A percentile compares a stretch with the other conserved stretches of the same genome.
Conservation (phyloP, 129 eudicot genomes). For the Pseudognaphalium luteoalbum region DNA sequence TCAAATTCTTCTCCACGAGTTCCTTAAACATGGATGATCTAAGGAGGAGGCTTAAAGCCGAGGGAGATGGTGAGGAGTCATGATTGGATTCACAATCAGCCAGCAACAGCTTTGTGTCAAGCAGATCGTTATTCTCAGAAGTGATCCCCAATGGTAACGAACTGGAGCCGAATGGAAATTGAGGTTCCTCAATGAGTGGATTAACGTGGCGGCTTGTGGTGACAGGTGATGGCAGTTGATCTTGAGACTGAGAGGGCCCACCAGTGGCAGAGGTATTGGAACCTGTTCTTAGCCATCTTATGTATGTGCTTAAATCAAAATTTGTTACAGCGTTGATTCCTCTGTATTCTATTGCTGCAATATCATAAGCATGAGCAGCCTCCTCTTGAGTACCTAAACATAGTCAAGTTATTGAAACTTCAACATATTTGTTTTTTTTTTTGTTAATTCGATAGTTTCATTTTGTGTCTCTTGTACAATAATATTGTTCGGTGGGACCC, state of each 20-base stretch:
- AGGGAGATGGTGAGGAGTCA: conserved; percentile 47
- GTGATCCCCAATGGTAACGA: conserved; percentile 27
- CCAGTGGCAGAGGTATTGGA: conserved; percentile 27
- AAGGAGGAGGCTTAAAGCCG: conserved; percentile 68
- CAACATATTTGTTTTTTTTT: neutral
- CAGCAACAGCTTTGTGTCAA: conserved; percentile 50
- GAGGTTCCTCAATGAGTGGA: conserved; percentile 34
- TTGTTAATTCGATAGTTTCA: neutral
- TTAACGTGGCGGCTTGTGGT: conserved; percentile 25
- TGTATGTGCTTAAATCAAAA: conserved; percentile 75
- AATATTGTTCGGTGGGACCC: neutral
- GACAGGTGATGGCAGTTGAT: conserved; percentile 27
- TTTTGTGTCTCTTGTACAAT: too few species aligned
- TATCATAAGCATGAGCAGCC: conserved; percentile 84
- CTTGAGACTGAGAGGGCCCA: conserved; percentile 37
- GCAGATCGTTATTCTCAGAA: conserved; percentile 41
- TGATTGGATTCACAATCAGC: conserved; percentile 30
- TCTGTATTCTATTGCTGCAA: conserved; percentile 73
- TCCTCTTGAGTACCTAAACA: conserved; percentile 74
- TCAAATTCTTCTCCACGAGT: conserved; percentile 54
- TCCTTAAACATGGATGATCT: conserved; percentile 73
- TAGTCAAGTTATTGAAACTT: conserved; percentile 4
- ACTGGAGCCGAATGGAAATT: conserved; percentile 33
- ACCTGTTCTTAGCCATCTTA: conserved; percentile 60
- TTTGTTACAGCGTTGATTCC: conserved; percentile 77